A percentile compares a stretch with the other conserved stretches of the same genome.
Evolutionary conservation across 1,139 yeast species (phyloP).

Genomic region (Casaregolazyma lundiana): DNA sequence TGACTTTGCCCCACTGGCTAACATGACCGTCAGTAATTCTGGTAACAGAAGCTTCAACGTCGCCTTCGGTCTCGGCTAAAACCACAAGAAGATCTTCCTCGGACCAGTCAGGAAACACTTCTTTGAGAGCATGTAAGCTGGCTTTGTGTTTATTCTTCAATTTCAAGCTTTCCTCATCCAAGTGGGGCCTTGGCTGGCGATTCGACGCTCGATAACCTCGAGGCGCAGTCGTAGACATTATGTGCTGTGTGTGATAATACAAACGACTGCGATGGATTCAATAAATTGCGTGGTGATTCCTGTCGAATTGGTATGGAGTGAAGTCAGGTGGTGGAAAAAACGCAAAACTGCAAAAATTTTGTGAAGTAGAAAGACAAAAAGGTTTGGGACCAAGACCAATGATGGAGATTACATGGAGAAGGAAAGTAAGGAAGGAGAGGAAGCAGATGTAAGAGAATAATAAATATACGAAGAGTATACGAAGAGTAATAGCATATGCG

Average conservation of each 20-base stretch:
- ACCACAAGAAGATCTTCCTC: constrained; percentile 75
- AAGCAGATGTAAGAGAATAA: too few species aligned
- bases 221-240: constrained; percentile 5
- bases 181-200: constrained; percentile 12
- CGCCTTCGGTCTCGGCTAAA: constrained; percentile 66
- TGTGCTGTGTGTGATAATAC: background rate
- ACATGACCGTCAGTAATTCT: constrained; percentile 75
- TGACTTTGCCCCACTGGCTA: constrained; percentile 59
- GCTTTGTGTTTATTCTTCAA: constrained; percentile 32
- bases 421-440: too few species aligned
- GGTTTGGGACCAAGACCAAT: too few species aligned
- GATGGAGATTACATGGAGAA: too few species aligned
- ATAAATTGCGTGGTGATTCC: background rate
- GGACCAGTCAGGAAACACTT: constrained; percentile 95
- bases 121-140: constrained; percentile 60
- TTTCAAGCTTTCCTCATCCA: constrained; percentile 35
- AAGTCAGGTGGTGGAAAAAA: background rate
- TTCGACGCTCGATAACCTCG: constrained; percentile 9
- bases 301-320: background rate
- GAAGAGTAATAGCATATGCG: too few species aligned
- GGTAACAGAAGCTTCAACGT: constrained; percentile 75
- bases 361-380: too few species aligned
- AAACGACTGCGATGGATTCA: constrained; percentile 1
- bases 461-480: too few species aligned
- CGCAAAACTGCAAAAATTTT: too few species aligned